Conservation (phyloP, 768 basidiomycete genomes). For the Leccinellum albellum region DNA sequence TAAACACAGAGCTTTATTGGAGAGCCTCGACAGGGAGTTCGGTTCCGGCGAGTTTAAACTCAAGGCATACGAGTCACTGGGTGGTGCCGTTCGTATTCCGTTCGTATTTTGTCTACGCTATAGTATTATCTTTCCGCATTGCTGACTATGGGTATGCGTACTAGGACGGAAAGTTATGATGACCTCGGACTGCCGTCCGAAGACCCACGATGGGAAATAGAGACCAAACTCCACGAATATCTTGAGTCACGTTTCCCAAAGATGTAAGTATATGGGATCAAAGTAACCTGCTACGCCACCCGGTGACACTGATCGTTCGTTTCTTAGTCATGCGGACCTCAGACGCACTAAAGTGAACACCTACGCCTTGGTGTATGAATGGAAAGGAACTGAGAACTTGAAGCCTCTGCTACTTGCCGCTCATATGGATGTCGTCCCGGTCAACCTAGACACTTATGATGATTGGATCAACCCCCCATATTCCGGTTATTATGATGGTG, state of each 20-base stretch:
- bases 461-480: conserved; percentile 50
- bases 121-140: background rate
- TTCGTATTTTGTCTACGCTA: conserved; percentile 4
- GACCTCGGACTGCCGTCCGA: conserved; percentile 43
- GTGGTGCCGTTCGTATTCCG: conserved; percentile 36
- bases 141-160: background rate
- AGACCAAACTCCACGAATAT: conserved; percentile 23
- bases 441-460: conserved; percentile 40
- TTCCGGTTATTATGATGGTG: conserved; percentile 44
- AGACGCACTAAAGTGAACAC: conserved; percentile 55
- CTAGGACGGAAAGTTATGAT: conserved; percentile 53
- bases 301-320: background rate
- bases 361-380: conserved; percentile 58
- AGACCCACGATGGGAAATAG: conserved; percentile 42
- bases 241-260: conserved; percentile 52
- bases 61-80: conserved; percentile 31
- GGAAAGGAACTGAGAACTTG: conserved; percentile 49
- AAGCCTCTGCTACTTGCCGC: conserved; percentile 55
- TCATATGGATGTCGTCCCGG: conserved; percentile 52
- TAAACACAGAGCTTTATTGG: conserved; percentile 15
- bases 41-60: conserved; percentile 24
- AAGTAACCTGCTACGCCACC: background rate
- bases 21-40: conserved; percentile 24
- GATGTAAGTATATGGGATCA: conserved; percentile 37
- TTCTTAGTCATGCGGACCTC: conserved; percentile 43